Base-by-base conservation (phyloP, 495 filamentous ascomycete genomes). In the Penicillium samsonianum region DNA sequence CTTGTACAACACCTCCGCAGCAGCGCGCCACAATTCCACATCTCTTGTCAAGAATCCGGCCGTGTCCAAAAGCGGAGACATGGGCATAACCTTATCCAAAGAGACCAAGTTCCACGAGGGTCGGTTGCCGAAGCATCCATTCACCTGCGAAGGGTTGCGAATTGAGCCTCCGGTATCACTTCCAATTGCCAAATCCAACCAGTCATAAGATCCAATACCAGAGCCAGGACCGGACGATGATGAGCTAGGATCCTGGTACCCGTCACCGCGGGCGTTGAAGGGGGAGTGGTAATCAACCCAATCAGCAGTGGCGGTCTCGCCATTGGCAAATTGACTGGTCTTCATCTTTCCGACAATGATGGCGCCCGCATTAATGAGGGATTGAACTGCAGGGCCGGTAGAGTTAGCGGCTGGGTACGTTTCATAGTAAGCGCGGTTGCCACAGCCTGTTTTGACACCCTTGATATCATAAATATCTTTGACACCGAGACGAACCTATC, bases 111-210 rank as follows among this genome's bases (percentile, higher is more conserved):
- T 38, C 35, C 35, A 38, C 16, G 35, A 38, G 6, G 35, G 35
- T 17, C n/a, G 6, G 35, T 38, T 38, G 6, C 35, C 35, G 2
- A 38, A 38, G 16, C 35, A 38, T 38, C 35, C 35, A 38, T 38
- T 38, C 16, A 38, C 35, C 35, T 38, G 35, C 6, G 16, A 38
- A 37, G 35, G 35, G 35, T 38, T 38, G 8, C 57, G 53, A 28
- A 63, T 63, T 8, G 57, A 60, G 19, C 76, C 77, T 26, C 76
- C 78, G 0, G 75, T 78, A 50, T 80, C 76, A 30, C 69, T 74
- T 14, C 82, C 82, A 4, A 85, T 45, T 1, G 73, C 62, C 11
- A 77, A 49, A 57, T 78, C 75, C 1, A 78, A 63, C 75, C 74
- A 77, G 40, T 65, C 55, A 43, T 78, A 78, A 2, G 73, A 51